Percentiles rank a stretch among this genome's conserved stretches.
Evolutionary conservation across 331 rosid genomes (phyloP).

Genomic region (Acacia concinna): DNA sequence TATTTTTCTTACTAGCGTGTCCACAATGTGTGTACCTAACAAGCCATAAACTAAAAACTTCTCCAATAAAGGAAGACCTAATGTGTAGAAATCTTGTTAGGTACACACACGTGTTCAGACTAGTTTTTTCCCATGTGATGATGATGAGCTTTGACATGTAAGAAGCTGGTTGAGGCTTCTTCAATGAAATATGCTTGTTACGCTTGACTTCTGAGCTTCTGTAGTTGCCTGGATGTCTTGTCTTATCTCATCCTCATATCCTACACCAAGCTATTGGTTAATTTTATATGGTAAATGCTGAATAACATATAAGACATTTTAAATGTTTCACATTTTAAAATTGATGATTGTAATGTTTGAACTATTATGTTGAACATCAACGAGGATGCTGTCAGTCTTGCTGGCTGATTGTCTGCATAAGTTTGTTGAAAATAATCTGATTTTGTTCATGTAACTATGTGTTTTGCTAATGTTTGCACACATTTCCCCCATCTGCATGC

Average conservation of each 20-base stretch:
- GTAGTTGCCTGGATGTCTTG: not conserved
- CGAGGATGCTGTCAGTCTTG: not conserved
- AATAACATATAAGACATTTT: not conserved
- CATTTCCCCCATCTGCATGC: not conserved
- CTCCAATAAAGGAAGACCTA: not conserved
- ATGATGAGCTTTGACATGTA: conserved; percentile 58
- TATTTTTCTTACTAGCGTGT: not conserved
- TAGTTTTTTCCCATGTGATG: not conserved
- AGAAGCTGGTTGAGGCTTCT: conserved; percentile 41
- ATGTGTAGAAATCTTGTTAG: not conserved
- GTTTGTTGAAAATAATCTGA: not conserved
- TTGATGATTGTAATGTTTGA: not conserved
- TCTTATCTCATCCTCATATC: not conserved
- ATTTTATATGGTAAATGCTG: not conserved
- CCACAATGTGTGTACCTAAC: not conserved
- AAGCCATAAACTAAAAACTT: not conserved
- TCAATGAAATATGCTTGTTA: conserved; percentile 46
- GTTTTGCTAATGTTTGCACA: not conserved
- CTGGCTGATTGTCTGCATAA: not conserved
- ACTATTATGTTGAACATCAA: not conserved
- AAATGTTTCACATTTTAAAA: not conserved
- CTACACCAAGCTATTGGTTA: not conserved
- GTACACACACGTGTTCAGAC: too few relatives aligned
- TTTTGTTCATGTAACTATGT: not conserved
- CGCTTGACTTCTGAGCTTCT: conserved; percentile 63